Conservation (phyloP, 257 asterid species). For the Ilex aquifolium region DNA sequence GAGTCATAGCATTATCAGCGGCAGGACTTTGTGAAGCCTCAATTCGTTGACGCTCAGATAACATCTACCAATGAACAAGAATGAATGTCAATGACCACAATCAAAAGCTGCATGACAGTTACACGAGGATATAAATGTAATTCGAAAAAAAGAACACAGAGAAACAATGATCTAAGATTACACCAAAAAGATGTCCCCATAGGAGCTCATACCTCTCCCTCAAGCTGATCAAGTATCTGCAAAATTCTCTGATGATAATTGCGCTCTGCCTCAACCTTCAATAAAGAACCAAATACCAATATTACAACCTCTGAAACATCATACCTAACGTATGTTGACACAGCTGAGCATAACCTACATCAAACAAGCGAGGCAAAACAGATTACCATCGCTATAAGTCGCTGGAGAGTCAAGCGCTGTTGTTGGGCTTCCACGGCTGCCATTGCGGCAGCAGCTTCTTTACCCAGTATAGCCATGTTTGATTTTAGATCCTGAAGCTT, state of each 20-base stretch:
- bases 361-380: no score
- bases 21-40: conserved; percentile 35
- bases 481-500: conserved; percentile 61
- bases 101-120: background rate
- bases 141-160: no score
- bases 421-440: conserved; percentile 68
- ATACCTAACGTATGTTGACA: no score
- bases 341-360: no score
- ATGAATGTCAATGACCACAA: conserved; percentile 1
- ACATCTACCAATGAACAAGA: conserved; percentile 38
- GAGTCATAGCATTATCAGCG: conserved; percentile 19
- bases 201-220: conserved; percentile 46
- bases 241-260: conserved; percentile 52
- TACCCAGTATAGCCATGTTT: conserved; percentile 51
- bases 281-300: conserved; percentile 1
- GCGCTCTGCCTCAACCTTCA: conserved; percentile 68
- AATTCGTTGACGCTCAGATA: conserved; percentile 42
- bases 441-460: conserved; percentile 65
- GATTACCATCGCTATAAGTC: conserved; percentile 50
- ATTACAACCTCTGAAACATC: conserved; percentile 1
- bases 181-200: background rate
- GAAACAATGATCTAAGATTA: no score
- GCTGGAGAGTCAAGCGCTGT: conserved; percentile 55
- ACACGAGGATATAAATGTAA: background rate
- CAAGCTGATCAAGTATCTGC: conserved; percentile 65